Base-by-base conservation (phyloP, 805 yeast species). In the Candida odintsovae region DNA sequence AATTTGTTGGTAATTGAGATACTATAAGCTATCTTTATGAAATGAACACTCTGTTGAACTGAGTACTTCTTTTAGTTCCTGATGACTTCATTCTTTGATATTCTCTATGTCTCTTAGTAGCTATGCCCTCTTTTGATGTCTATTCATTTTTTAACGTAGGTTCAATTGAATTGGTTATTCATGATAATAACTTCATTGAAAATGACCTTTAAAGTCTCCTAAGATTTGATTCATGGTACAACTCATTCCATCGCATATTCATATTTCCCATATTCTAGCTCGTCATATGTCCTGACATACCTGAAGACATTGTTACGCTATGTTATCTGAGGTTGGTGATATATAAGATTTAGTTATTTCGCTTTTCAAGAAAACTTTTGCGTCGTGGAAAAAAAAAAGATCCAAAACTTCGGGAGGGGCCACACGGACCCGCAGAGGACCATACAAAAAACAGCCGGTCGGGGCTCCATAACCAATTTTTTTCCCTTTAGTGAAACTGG, bases 281-380 rank as follows among this genome's bases (percentile, higher is more conserved):
- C 36, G 3, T 16, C 20, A 28, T n/a, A 16, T 7, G 36, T 16
- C 36, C 36, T 38, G 51, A 58, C 62, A 50, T 58, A 58, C 62
- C 62, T 50, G 62, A 50, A 54, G 58, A 48, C 62, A 58, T 58
- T 46, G 52, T 58, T 57, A 50, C 49, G 53, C 48, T 53, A 50
- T 46, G 41, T 49, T 25, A 42, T 21, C 22, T 44, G 36, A 47
- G 50, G 54, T 45, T 42, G 9, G 47, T 51, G 48, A 23, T 49
- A 50, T 43, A 39, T 16, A 39, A 23, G 40, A 42, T 36, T 42
- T 23, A 40, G 36, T 18, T 37, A 48, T 22, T 49, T 47, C 50
- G 49, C 52, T 53, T 55, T 55, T 53, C 53, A 48, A 43, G 57
- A 57, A 57, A 57, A 57, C 56, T 57, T 56, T 58, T 58, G 61